phyloP scores from a whole-genome alignment of 2,329 filamentous ascomycete species.

The Fusarium sp. region DNA sequence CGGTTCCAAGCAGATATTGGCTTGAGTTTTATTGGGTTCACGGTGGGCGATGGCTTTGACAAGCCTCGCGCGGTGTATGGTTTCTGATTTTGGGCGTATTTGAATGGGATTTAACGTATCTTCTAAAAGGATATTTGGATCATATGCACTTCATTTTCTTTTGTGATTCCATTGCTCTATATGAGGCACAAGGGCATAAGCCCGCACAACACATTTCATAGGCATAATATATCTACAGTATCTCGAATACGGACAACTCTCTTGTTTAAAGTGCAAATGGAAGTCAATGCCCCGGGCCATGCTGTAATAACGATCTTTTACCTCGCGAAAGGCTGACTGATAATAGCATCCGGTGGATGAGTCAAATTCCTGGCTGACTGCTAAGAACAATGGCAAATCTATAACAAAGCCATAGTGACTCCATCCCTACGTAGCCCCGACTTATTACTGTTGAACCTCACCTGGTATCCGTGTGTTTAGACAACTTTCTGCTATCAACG shows the following conservation, averaged over 20 bases:
- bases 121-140: slow-evolving; percentile 16
- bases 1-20: slow-evolving; percentile 17
- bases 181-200: neutral
- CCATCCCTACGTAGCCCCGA: neutral
- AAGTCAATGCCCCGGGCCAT: neutral
- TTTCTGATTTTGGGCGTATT: slow-evolving; percentile 23
- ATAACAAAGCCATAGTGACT: neutral
- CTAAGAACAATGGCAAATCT: neutral
- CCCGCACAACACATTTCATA: neutral
- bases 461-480: neutral
- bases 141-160: slow-evolving; percentile 14
- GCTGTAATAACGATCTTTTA: neutral
- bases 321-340: neutral
- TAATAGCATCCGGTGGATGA: neutral
- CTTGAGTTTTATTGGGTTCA: slow-evolving; percentile 12
- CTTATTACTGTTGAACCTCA: neutral
- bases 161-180: slow-evolving; percentile 3
- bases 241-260: neutral
- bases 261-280: neutral
- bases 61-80: slow-evolving; percentile 25
- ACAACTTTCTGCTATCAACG: neutral
- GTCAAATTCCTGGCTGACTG: neutral
- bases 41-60: slow-evolving; percentile 14
- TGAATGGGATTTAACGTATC: slow-evolving; percentile 21
- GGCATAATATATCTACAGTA: neutral